Evolutionary conservation across 768 basidiomycete genomes (phyloP).

Genomic region (Daedaleopsis sinensis): DNA sequence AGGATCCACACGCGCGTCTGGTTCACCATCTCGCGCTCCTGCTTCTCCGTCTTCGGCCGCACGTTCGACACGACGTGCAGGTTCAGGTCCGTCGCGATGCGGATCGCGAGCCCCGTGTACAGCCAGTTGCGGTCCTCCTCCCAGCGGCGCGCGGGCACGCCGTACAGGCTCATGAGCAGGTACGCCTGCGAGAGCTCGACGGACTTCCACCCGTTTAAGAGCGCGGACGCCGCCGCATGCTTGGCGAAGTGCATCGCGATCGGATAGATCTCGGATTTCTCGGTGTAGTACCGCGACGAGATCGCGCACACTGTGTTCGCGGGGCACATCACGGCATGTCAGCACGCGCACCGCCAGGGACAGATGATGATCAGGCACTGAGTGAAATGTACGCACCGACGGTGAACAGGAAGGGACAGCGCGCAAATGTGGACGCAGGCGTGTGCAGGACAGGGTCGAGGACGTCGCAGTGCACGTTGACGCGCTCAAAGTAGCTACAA

Average conservation of each 20-base stretch:
- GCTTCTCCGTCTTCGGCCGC: constrained; percentile 72
- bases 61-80: constrained; percentile 77
- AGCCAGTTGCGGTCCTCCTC: constrained; percentile 92
- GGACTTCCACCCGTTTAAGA: constrained; percentile 58
- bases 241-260: constrained; percentile 91
- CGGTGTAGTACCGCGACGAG: constrained; percentile 80
- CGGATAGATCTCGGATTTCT: constrained; percentile 83
- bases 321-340: not conserved
- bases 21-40: constrained; percentile 84
- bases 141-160: constrained; percentile 80
- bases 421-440: constrained; percentile 72
- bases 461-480: constrained; percentile 73
- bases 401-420: constrained; percentile 91
- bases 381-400: constrained; percentile 56
- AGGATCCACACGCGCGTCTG: constrained; percentile 89
- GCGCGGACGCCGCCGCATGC: constrained; percentile 76
- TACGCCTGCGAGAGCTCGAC: constrained; percentile 93
- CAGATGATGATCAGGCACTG: not conserved
- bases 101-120: constrained; percentile 85
- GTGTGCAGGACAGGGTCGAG: constrained; percentile 85
- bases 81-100: constrained; percentile 89
- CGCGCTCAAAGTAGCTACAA: constrained; percentile 65
- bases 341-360: not conserved
- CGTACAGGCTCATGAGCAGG: constrained; percentile 82
- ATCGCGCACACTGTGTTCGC: constrained; percentile 74